Percentiles rank a stretch among this genome's conserved stretches.
Conservation (phyloP, 139 green algal species). For the Chlorella ohadii region DNA sequence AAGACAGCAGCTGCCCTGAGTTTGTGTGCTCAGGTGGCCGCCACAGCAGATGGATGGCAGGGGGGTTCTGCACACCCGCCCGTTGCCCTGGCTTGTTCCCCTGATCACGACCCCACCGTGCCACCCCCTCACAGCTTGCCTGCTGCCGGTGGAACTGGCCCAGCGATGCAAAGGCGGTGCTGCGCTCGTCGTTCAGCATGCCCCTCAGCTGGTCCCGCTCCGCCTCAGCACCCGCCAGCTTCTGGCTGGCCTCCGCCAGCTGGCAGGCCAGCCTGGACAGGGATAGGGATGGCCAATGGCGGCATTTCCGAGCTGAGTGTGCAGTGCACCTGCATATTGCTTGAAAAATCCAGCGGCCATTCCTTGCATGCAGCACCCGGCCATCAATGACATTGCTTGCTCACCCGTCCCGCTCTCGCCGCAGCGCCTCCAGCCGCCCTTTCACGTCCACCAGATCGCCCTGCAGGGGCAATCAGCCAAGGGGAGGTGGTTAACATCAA, state of each 20-base stretch:
- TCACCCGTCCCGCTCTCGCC: background rate
- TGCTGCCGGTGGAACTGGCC: conserved; percentile 52
- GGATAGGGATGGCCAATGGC: background rate
- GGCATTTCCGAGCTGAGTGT: background rate
- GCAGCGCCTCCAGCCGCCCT: conserved; percentile 8
- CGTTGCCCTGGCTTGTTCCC: too few species aligned
- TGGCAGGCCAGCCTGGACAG: background rate
- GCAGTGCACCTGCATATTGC: background rate
- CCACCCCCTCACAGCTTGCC: background rate
- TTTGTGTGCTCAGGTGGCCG: too few species aligned
- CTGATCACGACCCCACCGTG: too few species aligned
- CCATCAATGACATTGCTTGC: background rate
- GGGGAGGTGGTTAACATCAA: background rate
- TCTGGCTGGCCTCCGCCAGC: conserved; percentile 1
- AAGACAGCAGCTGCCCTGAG: too few species aligned
- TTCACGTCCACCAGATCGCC: conserved; percentile 16
- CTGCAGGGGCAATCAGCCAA: background rate
- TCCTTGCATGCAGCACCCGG: background rate
- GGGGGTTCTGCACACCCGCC: too few species aligned
- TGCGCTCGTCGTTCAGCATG: conserved; percentile 34
- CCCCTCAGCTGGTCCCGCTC: conserved; percentile 13
- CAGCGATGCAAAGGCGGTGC: conserved; percentile 36
- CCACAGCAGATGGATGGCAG: too few species aligned
- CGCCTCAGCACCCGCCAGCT: background rate
- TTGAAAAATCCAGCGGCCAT: too few species aligned